Percentiles rank a stretch among this genome's conserved stretches.
Conservation (phyloP, 768 basidiomycete species). For the Pisolithus microcarpus region DNA sequence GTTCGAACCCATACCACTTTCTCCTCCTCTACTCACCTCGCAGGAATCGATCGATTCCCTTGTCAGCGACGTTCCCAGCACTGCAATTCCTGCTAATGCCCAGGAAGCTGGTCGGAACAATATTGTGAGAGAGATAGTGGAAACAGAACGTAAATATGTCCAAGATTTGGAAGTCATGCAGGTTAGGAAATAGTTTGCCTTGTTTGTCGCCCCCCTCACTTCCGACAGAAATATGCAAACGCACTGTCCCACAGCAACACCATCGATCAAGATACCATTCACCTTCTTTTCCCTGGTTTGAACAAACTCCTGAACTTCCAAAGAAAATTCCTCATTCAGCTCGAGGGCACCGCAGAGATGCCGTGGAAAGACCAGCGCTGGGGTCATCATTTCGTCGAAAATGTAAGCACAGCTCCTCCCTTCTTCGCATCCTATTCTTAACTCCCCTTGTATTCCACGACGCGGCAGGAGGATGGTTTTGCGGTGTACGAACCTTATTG, state of each 20-base stretch:
- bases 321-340: constrained; percentile 82
- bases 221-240: constrained; percentile 75
- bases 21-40: constrained; percentile 47
- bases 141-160: constrained; percentile 94
- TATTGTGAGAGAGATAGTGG: constrained; percentile 82
- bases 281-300: constrained; percentile 90
- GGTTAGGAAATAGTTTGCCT: constrained; percentile 39
- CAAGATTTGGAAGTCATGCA: constrained; percentile 96
- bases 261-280: constrained; percentile 92
- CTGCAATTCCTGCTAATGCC: constrained; percentile 42
- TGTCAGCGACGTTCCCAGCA: constrained; percentile 34
- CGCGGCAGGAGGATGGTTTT: constrained; percentile 91
- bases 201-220: constrained; percentile 9
- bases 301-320: constrained; percentile 96
- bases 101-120: constrained; percentile 66
- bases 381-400: constrained; percentile 79
- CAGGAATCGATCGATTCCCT: constrained; percentile 59
- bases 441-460: constrained; percentile 16
- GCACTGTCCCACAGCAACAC: constrained; percentile 75
- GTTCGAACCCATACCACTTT: constrained; percentile 57
- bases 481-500: constrained; percentile 96
- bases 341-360: constrained; percentile 79
- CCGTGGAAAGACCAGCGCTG: constrained; percentile 83
- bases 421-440: constrained; percentile 30
- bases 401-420: constrained; percentile 45